These are phyloP conservation scores for Wickerhamiella domercqiae DNA, from an alignment of 805 yeast genomes.

Conservation along the genomic window DNA sequence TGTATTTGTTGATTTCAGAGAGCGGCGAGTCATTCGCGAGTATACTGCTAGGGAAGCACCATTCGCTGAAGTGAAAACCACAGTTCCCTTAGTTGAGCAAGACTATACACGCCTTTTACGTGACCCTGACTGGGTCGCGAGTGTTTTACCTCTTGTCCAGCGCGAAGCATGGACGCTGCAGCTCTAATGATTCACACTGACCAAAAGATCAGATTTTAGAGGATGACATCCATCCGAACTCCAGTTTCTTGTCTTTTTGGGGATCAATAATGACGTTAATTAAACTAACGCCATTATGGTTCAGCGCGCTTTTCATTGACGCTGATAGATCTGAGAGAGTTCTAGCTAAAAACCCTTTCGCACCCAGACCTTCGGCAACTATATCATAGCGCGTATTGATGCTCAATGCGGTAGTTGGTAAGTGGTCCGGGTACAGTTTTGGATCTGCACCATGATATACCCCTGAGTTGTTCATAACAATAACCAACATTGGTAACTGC, in stretches of 20 bases:
- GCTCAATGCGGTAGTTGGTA: slow-evolving; percentile 48
- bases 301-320: slow-evolving; percentile 26
- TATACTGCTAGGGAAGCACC: slow-evolving; percentile 52
- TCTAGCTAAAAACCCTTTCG: slow-evolving; percentile 34
- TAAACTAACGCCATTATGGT: slow-evolving; percentile 28
- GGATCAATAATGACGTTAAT: slow-evolving; percentile 49
- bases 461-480: slow-evolving; percentile 63
- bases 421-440: slow-evolving; percentile 17
- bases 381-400: slow-evolving; percentile 42
- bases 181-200: too few relatives aligned
- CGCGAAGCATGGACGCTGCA: too few relatives aligned
- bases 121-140: slow-evolving; percentile 68
- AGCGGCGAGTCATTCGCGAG: slow-evolving; percentile 54
- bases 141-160: slow-evolving; percentile 6
- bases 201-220: slow-evolving; percentile 19
- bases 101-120: slow-evolving; percentile 59
- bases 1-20: slow-evolving; percentile 59
- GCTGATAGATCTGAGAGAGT: slow-evolving; percentile 28
- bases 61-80: slow-evolving; percentile 32
- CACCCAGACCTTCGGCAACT: slow-evolving; percentile 42
- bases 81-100: slow-evolving; percentile 35
- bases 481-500: slow-evolving; percentile 37
- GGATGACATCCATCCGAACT: slow-evolving; percentile 58
- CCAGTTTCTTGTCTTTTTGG: slow-evolving; percentile 38
- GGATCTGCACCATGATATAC: slow-evolving; percentile 48